These are phyloP conservation scores for Coemansia sp. DNA, from an alignment of 192 early-diverging fungal species.

Conservation along the genomic window DNA sequence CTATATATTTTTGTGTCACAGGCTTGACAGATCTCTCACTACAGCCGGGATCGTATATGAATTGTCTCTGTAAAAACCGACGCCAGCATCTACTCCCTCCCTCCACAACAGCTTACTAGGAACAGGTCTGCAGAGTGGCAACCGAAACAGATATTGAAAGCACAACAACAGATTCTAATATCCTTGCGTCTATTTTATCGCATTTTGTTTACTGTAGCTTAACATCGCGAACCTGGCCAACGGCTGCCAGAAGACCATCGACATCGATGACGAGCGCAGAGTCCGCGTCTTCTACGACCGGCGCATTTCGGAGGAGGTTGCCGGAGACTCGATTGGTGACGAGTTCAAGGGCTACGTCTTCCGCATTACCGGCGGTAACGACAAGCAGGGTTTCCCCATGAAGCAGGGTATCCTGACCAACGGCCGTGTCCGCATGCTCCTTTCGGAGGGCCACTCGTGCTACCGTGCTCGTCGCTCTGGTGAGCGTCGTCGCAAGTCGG, in stretches of 20 bases:
- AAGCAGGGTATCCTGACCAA: conserved; percentile 95
- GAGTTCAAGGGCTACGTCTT: conserved; percentile 99
- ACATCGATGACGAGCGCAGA: conserved; percentile 94
- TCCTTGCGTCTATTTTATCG: not conserved
- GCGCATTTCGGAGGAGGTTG: conserved; percentile 94
- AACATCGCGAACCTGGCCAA: conserved; percentile 99
- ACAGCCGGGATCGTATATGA: too few relatives aligned
- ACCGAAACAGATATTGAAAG: not conserved
- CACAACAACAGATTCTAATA: conserved; percentile 1
- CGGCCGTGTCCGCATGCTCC: conserved; percentile 73
- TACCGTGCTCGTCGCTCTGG: conserved; percentile 96
- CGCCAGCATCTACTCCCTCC: not conserved
- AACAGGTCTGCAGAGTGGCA: too few relatives aligned
- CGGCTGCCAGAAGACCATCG: conserved; percentile 97
- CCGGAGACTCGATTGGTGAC: conserved; percentile 93
- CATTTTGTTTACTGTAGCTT: conserved; percentile 59
- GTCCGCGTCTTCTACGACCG: conserved; percentile 98
- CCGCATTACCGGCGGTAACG: conserved; percentile 99
- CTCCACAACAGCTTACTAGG: too few relatives aligned
- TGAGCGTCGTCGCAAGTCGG: conserved; percentile 99
- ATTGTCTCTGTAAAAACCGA: not conserved
- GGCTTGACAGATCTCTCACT: too few relatives aligned
- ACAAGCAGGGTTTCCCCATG: conserved; percentile 99
- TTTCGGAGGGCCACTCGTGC: conserved; percentile 96
- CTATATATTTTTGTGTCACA: not conserved